Conservation (phyloP, 176 grass and related monocot species). For the Tuctoria greenei region DNA sequence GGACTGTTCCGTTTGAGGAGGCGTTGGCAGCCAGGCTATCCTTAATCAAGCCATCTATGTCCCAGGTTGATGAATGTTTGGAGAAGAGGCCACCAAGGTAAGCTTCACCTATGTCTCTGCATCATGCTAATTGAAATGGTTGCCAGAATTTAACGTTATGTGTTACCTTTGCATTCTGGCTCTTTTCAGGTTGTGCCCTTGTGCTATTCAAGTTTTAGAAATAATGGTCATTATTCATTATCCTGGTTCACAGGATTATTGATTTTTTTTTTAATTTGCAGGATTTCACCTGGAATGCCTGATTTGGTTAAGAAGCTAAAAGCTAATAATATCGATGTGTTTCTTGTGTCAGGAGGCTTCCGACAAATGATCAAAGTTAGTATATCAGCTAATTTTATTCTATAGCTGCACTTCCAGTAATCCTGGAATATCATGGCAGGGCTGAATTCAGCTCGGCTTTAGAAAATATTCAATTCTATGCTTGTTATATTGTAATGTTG, state of each 20-base stretch:
- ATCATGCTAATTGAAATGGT: background rate
- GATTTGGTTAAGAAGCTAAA: conserved; percentile 76
- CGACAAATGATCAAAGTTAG: conserved; percentile 94
- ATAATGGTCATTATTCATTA: background rate
- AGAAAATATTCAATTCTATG: conserved; percentile 2
- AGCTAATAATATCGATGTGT: conserved; percentile 68
- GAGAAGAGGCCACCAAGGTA: conserved; percentile 84
- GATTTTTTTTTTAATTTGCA: conserved; percentile 29
- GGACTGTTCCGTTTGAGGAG: conserved; percentile 85
- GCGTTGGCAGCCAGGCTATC: conserved; percentile 77
- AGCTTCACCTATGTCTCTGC: background rate
- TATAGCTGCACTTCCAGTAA: background rate
- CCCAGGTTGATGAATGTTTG: conserved; percentile 65
- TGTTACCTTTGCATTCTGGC: background rate
- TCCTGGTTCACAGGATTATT: conserved; percentile 8
- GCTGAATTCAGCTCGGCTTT: background rate
- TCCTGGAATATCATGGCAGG: background rate
- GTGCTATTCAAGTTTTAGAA: background rate
- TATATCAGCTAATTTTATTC: conserved; percentile 22
- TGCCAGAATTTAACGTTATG: conserved; percentile 34
- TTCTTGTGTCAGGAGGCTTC: conserved; percentile 90
- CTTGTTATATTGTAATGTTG: background rate
- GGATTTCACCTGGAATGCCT: conserved; percentile 84
- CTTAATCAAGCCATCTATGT: conserved; percentile 79
- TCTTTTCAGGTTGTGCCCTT: background rate